Base-by-base conservation (phyloP, 257 asterid species). In the Solanum pennellii region DNA sequence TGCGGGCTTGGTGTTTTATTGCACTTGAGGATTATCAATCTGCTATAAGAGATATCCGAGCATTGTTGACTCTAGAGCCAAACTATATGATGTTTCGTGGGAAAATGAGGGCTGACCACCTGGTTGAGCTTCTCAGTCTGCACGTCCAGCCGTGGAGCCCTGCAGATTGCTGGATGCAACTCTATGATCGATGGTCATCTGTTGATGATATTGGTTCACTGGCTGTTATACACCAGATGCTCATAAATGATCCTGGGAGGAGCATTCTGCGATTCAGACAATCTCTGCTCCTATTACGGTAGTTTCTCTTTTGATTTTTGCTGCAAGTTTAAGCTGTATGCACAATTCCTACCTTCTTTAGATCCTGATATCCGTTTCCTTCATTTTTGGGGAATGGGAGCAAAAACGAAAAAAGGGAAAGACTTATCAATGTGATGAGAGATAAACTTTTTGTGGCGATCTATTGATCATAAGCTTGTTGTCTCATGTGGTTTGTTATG, bases 81-180 rank as follows among this genome's bases (percentile, higher is more conserved):
- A 89, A 91, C 87, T 89, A 88, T 85, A 77, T 91, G 91, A 87
- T 92, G 92, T 92, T 92, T 88, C 83, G 60, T 59, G 93, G 93
- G 37, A 92, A 74, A 83, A 86, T 91, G 93, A 92, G 93, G 89
- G 92, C 90, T 39, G 93, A 91, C 84, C 91, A 89, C 88, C 87
- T 92, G 88, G 85, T 91, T 10, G 94, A 92, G 87, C 88, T 91
- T 65, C 90, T 92, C 65, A 86, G 85, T 86, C 89, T 72, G 65
- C 87, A 86, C 23, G 89, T 91, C 41, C 89, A 89, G 31, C 89
- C 84, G 31, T 92, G 94, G 94, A 91, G 93, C 85, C 84, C 94
- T 37, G 94, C 94, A 75, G 94, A 92, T 90, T 91, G 94, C 89
- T 92, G 94, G 94, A 87, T 92, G 92, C 94, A 92, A 86, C 87